Percentiles rank a stretch among this genome's conserved stretches.
phyloP scores from a whole-genome alignment of 169 alveolate genomes.

The Eimeria praecox region DNA sequence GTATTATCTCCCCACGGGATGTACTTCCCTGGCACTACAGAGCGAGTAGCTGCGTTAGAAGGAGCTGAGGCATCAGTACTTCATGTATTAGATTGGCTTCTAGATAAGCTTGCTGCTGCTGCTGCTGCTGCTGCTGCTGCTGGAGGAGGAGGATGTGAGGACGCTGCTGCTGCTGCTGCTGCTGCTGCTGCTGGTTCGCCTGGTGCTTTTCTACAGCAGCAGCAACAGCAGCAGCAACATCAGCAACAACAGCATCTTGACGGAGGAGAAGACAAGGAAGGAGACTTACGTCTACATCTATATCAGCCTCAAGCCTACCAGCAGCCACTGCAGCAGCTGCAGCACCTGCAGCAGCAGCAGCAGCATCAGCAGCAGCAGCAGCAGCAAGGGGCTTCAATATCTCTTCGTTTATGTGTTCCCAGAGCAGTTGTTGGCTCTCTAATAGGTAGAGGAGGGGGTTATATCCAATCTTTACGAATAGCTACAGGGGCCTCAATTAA shows the following conservation, averaged over 20 bases:
- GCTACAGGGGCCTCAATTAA: slow-evolving; percentile 68
- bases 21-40: slow-evolving; percentile 79
- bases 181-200: slow-evolving; percentile 8
- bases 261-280: too few relatives aligned
- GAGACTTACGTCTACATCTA: too few relatives aligned
- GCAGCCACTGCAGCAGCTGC: too few relatives aligned
- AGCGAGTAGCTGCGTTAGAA: slow-evolving; percentile 60
- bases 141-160: too few relatives aligned
- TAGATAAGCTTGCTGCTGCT: slow-evolving; percentile 18
- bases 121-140: slow-evolving; percentile 14
- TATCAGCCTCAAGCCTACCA: too few relatives aligned
- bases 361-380: slow-evolving; percentile 41
- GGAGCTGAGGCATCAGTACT: slow-evolving; percentile 63
- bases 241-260: not conserved
- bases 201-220: too few relatives aligned
- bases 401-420: slow-evolving; percentile 56
- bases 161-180: not conserved
- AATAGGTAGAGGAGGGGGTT: slow-evolving; percentile 68
- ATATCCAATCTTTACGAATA: slow-evolving; percentile 70
- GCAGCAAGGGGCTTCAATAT: not conserved
- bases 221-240: slow-evolving; percentile 37
- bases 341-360: not conserved
- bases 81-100: slow-evolving; percentile 69
- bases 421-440: slow-evolving; percentile 71
- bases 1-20: slow-evolving; percentile 78